phyloP scores from a whole-genome alignment of 2,329 filamentous ascomycete genomes.

The Microsporum ferrugineum region DNA sequence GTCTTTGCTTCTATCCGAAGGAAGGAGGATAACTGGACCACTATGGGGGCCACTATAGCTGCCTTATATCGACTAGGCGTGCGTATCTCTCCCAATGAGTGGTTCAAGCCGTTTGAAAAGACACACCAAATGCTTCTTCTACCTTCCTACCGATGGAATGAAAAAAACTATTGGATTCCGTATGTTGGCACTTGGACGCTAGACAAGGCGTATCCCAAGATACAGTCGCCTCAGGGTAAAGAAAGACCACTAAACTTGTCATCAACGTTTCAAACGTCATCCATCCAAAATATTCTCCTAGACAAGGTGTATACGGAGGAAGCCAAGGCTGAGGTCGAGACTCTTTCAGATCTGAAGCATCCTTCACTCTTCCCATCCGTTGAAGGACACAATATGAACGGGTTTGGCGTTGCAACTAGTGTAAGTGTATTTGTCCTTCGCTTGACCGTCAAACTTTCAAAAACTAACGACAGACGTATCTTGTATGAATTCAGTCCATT shows the following conservation, averaged over 20 bases:
- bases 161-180: constrained; percentile 62
- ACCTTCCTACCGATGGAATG: constrained; percentile 56
- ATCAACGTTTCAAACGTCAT: constrained; percentile 5
- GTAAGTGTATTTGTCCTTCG: constrained; percentile 23
- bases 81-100: constrained; percentile 59
- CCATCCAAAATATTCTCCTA: constrained; percentile 13
- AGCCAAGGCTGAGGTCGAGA: constrained; percentile 18
- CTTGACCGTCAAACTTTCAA: neutral
- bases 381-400: constrained; percentile 34
- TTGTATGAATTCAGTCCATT: constrained; percentile 11
- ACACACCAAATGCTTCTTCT: constrained; percentile 52
- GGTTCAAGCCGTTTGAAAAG: constrained; percentile 50
- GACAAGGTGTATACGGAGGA: constrained; percentile 13
- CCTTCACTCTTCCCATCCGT: constrained; percentile 27
- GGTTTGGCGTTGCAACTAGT: constrained; percentile 32
- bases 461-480: neutral
- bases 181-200: constrained; percentile 23
- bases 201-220: constrained; percentile 10
- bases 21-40: constrained; percentile 53
- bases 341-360: constrained; percentile 32
- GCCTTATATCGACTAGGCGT: constrained; percentile 52
- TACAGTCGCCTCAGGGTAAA: constrained; percentile 2
- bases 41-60: constrained; percentile 46
- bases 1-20: constrained; percentile 51
- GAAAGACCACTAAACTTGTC: neutral